Evolutionary conservation across 108 stramenopile genomes (phyloP).

Genomic region (Nitzschia sp.): DNA sequence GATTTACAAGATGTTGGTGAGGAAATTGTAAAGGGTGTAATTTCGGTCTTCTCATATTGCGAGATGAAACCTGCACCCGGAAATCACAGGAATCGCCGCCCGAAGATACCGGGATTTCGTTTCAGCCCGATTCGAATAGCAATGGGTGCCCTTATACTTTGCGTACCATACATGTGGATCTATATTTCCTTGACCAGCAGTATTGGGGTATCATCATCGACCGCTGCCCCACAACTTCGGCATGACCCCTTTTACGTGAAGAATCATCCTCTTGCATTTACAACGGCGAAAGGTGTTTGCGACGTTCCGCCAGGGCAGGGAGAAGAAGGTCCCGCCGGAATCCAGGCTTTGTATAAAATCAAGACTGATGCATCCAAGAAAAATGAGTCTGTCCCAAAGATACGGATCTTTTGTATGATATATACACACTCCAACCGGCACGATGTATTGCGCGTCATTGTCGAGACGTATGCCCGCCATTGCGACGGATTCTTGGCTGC

Average conservation of each 20-base stretch:
- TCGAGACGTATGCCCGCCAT: slow-evolving; percentile 58
- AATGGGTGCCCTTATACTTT: not conserved
- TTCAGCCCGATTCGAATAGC: not conserved
- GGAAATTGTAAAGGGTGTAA: too few relatives aligned
- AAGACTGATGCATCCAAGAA: slow-evolving; percentile 53
- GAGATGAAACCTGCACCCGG: too few relatives aligned
- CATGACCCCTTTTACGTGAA: slow-evolving; percentile 8
- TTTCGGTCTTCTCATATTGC: too few relatives aligned
- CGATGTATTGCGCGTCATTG: slow-evolving; percentile 24
- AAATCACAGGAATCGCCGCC: too few relatives aligned
- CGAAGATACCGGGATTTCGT: not conserved
- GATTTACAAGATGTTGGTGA: too few relatives aligned
- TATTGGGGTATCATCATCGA: not conserved
- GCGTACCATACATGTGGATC: not conserved
- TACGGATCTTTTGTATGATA: slow-evolving; percentile 35
- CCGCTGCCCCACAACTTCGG: not conserved
- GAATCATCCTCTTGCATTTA: slow-evolving; percentile 8
- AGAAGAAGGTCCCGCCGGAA: slow-evolving; percentile 48
- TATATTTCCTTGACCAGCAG: not conserved
- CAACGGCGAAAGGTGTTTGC: slow-evolving; percentile 17
- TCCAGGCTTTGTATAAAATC: slow-evolving; percentile 74
- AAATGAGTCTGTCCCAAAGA: not conserved
- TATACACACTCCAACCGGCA: slow-evolving; percentile 35
- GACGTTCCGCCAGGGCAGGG: slow-evolving; percentile 49
- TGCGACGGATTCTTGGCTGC: slow-evolving; percentile 85